These are phyloP conservation scores for Cercospora zeae-maydis DNA, from an alignment of 2,329 filamentous ascomycete species.

Conservation along the genomic window DNA sequence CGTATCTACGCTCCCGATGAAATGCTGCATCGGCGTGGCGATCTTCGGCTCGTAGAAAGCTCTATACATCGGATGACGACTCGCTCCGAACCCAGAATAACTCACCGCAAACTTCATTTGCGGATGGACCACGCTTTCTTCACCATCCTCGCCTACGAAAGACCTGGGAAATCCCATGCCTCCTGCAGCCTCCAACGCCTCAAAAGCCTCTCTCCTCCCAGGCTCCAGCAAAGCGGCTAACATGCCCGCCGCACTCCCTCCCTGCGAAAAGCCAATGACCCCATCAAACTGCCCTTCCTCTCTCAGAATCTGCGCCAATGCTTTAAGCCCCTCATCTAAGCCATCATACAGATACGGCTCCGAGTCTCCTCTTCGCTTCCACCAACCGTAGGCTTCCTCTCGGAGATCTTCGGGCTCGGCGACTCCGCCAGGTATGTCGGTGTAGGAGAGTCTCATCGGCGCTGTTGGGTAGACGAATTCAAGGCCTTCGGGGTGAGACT, in stretches of 20 bases:
- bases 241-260: slow-evolving; percentile 68
- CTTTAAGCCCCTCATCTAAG: slow-evolving; percentile 64
- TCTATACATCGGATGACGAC: slow-evolving; percentile 55
- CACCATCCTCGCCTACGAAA: slow-evolving; percentile 42
- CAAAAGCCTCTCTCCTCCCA: slow-evolving; percentile 49
- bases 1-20: slow-evolving; percentile 77
- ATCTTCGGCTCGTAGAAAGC: slow-evolving; percentile 75
- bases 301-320: slow-evolving; percentile 60
- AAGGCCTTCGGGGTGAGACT: slow-evolving; percentile 39
- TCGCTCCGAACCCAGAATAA: slow-evolving; percentile 74
- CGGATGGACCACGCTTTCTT: slow-evolving; percentile 43
- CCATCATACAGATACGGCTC: slow-evolving; percentile 58
- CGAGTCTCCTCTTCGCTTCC: slow-evolving; percentile 63
- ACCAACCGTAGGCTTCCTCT: slow-evolving; percentile 75
- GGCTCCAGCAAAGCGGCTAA: slow-evolving; percentile 68
- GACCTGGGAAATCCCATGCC: slow-evolving; percentile 53
- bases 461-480: slow-evolving; percentile 48
- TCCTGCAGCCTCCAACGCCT: slow-evolving; percentile 36
- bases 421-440: slow-evolving; percentile 59
- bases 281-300: slow-evolving; percentile 69
- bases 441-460: slow-evolving; percentile 41
- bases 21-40: slow-evolving; percentile 73
- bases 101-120: slow-evolving; percentile 67
- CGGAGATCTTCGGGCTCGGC: slow-evolving; percentile 42
- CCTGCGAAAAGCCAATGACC: slow-evolving; percentile 79